These are phyloP conservation scores for Conringia planisiliqua DNA, from an alignment of 345 rosid genomes.

Conservation along the genomic window DNA sequence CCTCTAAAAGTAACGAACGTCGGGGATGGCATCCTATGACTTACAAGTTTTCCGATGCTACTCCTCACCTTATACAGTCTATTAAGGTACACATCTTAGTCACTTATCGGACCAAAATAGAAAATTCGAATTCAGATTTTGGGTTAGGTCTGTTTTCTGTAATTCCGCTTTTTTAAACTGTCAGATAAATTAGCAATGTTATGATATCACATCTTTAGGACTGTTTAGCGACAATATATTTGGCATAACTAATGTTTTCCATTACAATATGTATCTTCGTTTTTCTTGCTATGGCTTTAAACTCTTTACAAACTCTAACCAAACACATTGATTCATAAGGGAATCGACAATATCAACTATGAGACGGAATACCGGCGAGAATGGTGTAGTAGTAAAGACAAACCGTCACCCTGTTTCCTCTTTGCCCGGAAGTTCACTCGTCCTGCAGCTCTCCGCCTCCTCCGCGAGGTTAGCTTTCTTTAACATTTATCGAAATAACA, in stretches of 20 bases:
- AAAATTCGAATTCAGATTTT: no score
- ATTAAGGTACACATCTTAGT: conserved; percentile 57
- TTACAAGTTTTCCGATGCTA: conserved; percentile 80
- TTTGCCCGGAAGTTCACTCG: conserved; percentile 95
- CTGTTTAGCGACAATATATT: neutral
- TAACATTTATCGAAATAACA: neutral
- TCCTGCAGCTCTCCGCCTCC: conserved; percentile 83
- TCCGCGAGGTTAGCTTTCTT: conserved; percentile 47
- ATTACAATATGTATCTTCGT: neutral
- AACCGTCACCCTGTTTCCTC: conserved; percentile 78
- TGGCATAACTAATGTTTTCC: neutral
- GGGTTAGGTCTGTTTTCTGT: neutral
- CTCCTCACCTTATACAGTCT: conserved; percentile 58
- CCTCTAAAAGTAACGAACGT: conserved; percentile 69
- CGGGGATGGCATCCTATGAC: conserved; percentile 95
- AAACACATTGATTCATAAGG: conserved; percentile 47
- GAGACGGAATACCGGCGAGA: conserved; percentile 86
- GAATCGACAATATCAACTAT: conserved; percentile 71
- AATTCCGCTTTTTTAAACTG: neutral
- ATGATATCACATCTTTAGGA: neutral
- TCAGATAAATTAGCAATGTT: neutral
- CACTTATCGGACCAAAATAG: neutral
- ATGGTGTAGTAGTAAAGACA: conserved; percentile 91
- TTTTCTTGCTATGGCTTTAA: neutral
- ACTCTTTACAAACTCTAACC: neutral